phyloP scores from a whole-genome alignment of 2,329 filamentous ascomycete genomes.

The Helminthosporium solani region DNA sequence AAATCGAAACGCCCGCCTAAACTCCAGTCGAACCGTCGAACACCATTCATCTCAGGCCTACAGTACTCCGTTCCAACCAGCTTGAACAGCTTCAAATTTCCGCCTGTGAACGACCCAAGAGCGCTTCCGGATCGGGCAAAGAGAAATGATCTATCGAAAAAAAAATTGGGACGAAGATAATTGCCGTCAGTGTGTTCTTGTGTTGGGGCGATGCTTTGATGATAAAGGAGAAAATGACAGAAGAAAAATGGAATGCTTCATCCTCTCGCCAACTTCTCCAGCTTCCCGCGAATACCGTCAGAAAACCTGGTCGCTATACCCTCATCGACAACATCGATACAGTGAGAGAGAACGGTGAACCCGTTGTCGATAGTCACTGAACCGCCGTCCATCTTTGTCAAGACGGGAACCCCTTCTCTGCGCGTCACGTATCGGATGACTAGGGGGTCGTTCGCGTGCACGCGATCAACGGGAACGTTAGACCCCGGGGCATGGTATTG shows the following conservation, averaged over 20 bases:
- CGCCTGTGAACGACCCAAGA: slow-evolving; percentile 8
- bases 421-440: slow-evolving; percentile 56
- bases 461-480: slow-evolving; percentile 54
- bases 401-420: slow-evolving; percentile 54
- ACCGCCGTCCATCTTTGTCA: slow-evolving; percentile 53
- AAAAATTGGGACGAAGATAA: slow-evolving; percentile 6
- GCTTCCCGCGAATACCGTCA: slow-evolving; percentile 57
- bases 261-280: slow-evolving; percentile 48
- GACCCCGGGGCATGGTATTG: slow-evolving; percentile 37
- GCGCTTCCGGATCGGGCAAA: slow-evolving; percentile 16
- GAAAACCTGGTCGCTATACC: slow-evolving; percentile 55
- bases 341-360: slow-evolving; percentile 52
- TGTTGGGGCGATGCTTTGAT: not conserved
- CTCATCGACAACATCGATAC: slow-evolving; percentile 55
- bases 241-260: slow-evolving; percentile 8
- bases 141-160: slow-evolving; percentile 19
- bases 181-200: not conserved
- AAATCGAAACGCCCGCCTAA: not conserved
- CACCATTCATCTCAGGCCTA: not conserved
- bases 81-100: not conserved
- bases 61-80: not conserved
- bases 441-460: slow-evolving; percentile 53
- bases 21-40: not conserved
- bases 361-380: slow-evolving; percentile 51
- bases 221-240: not conserved